Evolutionary conservation across 2,329 filamentous ascomycete genomes (phyloP).

Genomic region (Biscogniauxia mediterranea): DNA sequence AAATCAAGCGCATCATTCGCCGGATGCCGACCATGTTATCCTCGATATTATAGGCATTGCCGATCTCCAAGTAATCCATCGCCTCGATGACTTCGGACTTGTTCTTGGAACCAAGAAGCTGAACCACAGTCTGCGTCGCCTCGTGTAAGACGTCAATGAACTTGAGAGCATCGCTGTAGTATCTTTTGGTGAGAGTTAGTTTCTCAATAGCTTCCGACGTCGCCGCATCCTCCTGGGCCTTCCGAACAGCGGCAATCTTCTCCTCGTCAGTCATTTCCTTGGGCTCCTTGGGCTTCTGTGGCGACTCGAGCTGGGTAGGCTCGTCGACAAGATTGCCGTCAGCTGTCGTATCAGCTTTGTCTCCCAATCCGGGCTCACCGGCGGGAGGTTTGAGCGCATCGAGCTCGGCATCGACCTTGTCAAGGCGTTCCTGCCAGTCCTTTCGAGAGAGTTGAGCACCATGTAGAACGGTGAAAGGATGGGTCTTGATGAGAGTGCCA

Average conservation of each 20-base stretch:
- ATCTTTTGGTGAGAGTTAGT: slow-evolving; percentile 81
- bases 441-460: slow-evolving; percentile 80
- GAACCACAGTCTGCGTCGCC: slow-evolving; percentile 76
- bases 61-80: slow-evolving; percentile 96
- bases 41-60: slow-evolving; percentile 94
- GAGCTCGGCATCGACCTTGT: slow-evolving; percentile 80
- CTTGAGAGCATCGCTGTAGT: slow-evolving; percentile 87
- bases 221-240: slow-evolving; percentile 81
- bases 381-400: slow-evolving; percentile 77
- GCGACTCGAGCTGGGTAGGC: slow-evolving; percentile 75
- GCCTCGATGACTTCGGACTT: slow-evolving; percentile 99
- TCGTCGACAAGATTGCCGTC: slow-evolving; percentile 67
- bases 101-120: slow-evolving; percentile 89
- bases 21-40: slow-evolving; percentile 90
- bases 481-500: slow-evolving; percentile 83
- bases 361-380: slow-evolving; percentile 68
- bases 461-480: slow-evolving; percentile 90
- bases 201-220: slow-evolving; percentile 87
- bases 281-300: slow-evolving; percentile 56
- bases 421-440: slow-evolving; percentile 80
- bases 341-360: slow-evolving; percentile 62
- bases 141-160: slow-evolving; percentile 92
- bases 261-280: slow-evolving; percentile 74
- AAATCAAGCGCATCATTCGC: slow-evolving; percentile 94
- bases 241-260: slow-evolving; percentile 69